Conservation (phyloP, 208 protist species). For the Crithidia mellificae region DNA sequence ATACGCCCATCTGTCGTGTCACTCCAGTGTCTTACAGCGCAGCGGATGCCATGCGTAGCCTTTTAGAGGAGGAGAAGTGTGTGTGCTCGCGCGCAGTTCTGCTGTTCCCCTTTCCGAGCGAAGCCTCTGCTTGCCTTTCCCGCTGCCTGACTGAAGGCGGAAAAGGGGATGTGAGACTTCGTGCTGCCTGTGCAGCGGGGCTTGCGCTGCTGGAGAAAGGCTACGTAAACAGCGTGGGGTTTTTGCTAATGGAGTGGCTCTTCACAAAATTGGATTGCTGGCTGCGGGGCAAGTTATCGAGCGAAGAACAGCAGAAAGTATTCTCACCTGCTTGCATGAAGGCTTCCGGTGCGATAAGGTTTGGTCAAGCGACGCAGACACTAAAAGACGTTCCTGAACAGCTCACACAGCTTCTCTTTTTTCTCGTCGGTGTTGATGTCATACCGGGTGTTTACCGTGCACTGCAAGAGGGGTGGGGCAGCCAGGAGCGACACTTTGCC, state of each 20-base stretch:
- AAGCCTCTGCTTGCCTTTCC: neutral
- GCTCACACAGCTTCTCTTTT: constrained; percentile 35
- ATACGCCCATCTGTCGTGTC: too few relatives aligned
- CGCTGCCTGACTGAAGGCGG: neutral
- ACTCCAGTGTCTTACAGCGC: too few relatives aligned
- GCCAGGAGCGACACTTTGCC: constrained; percentile 1
- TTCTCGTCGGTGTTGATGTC: constrained; percentile 36
- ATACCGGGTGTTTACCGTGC: constrained; percentile 16
- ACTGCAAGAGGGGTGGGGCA: constrained; percentile 2
- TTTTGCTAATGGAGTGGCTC: constrained; percentile 10
- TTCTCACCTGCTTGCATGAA: too few relatives aligned
- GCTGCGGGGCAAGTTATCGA: too few relatives aligned
- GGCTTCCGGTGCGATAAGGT: too few relatives aligned
- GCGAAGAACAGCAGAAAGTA: too few relatives aligned
- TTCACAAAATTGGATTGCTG: neutral
- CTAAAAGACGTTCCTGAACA: constrained; percentile 9
- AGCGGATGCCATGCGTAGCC: too few relatives aligned
- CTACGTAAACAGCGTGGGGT: neutral
- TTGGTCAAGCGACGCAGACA: neutral
- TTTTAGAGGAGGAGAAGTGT: too few relatives aligned
- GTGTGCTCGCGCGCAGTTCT: neutral
- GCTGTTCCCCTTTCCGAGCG: constrained; percentile 11
- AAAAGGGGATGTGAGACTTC: neutral
- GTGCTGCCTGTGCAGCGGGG: neutral
- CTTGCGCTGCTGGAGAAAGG: neutral